Conservation (phyloP, 2,329 filamentous ascomycete genomes). For the Endoconidiophora laricicola region DNA sequence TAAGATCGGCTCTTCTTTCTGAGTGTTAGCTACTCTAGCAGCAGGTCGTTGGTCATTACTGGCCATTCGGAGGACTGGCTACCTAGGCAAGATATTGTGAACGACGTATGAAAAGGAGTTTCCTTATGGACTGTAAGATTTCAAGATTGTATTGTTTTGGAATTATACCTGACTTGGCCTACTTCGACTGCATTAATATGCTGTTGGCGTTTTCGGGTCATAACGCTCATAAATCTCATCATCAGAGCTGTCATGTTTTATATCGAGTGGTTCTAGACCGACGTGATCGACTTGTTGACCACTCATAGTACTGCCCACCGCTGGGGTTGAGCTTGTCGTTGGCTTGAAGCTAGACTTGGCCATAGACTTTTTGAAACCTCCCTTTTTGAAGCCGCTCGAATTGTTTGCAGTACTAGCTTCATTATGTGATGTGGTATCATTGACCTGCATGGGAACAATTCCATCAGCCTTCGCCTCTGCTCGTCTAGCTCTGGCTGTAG, state of each 20-base stretch:
- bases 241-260: constrained; percentile 27
- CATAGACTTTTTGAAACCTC: constrained; percentile 65
- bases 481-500: constrained; percentile 46
- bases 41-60: constrained; percentile 38
- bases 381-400: constrained; percentile 42
- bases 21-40: constrained; percentile 50
- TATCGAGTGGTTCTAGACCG: not conserved
- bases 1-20: constrained; percentile 18
- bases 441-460: constrained; percentile 49
- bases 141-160: not conserved
- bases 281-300: not conserved
- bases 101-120: not conserved
- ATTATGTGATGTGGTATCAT: constrained; percentile 16
- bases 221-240: constrained; percentile 58
- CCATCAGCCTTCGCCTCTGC: constrained; percentile 55
- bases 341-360: constrained; percentile 63
- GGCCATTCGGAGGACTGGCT: constrained; percentile 46
- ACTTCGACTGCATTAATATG: constrained; percentile 18
- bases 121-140: not conserved
- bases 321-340: constrained; percentile 23
- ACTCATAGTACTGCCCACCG: not conserved
- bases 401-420: not conserved
- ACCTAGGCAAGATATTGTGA: constrained; percentile 24
- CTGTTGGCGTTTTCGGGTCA: constrained; percentile 40
- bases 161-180: not conserved